Evolutionary conservation across 2,329 filamentous ascomycete species (phyloP), one percentile per base, ranked within the genome.

Genomic region (Hypoxylon sp.): DNA sequence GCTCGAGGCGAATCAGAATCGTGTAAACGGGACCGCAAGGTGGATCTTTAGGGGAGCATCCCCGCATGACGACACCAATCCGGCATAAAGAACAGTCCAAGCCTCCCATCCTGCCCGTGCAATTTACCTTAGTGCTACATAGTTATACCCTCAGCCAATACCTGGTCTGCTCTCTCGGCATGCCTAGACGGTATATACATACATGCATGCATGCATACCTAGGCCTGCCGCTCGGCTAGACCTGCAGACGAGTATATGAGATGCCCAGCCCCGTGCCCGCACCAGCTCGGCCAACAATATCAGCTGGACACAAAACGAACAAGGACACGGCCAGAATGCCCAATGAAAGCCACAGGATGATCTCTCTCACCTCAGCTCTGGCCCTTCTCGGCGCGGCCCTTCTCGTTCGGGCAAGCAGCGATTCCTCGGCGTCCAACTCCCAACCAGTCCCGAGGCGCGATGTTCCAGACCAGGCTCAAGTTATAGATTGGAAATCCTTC

Each of bases 401-500:
- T 18, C 49, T 59, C 10, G 52, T 62, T 37, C 47, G 40, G 13
- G 62, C 63, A 23, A 66, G 65, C 18, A 47, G 29, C 15, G 26
- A 60, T 41, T 50, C 43, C 18, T 29, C 60, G 2, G 38, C 21
- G 24, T 48, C 18, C 13, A 29, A 47, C 26, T 40, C 41, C 9
- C 21, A 48, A 26, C 27, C 26, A 13, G 17, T 58, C 15, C 47
- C 52, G n/a, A 55, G 48, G 6, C 55, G 50, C 17, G 62, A 66
- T 17, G 52, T 70, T 17, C 75, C 76, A 10, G 64, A 70, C 3
- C 71, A 73, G 52, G 78, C 76, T 3, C 77, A 79, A 51, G 56
- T 79, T 37, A 75, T 81, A 38, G 71, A 79, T 62, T 77, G 78
- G 63, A 76, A 69, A 60, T 70, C 68, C n/a, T 78, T 80, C 69